Conservation (phyloP, 768 basidiomycete species). For the Lactarius akahatsu region DNA sequence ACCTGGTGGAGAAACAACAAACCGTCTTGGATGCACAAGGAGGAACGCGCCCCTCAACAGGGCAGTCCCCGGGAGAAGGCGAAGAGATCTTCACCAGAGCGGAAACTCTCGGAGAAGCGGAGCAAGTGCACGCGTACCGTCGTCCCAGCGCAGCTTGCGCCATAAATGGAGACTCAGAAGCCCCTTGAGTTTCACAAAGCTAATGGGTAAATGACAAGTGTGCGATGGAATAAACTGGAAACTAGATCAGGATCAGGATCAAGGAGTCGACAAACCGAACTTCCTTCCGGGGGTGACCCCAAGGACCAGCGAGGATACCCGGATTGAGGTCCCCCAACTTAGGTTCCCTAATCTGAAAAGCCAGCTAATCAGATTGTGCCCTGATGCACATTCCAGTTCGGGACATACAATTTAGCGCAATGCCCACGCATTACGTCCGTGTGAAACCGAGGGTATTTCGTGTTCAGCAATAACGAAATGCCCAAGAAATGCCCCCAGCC, state of each 20-base stretch:
- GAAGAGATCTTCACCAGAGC: constrained; percentile 9
- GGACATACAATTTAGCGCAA: neutral
- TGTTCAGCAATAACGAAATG: constrained; percentile 1
- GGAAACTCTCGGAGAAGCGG: constrained; percentile 16
- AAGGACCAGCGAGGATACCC: neutral
- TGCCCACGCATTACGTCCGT: constrained; percentile 16
- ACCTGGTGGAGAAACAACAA: neutral
- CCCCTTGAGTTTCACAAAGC: constrained; percentile 17
- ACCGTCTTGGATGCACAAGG: constrained; percentile 6
- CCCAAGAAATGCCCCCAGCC: neutral
- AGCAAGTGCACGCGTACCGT: neutral
- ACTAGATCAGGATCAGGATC: constrained; percentile 10
- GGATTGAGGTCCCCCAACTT: neutral
- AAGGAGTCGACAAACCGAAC: constrained; percentile 9
- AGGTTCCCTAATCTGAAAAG: constrained; percentile 4
- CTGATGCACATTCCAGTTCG: neutral
- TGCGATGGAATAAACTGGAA: neutral
- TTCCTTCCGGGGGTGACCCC: constrained; percentile 7
- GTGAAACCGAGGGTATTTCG: constrained; percentile 5
- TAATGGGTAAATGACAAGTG: constrained; percentile 14
- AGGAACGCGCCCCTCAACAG: neutral
- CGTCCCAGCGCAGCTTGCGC: constrained; percentile 13
- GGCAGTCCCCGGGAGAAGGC: constrained; percentile 18
- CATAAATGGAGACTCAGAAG: constrained; percentile 2
- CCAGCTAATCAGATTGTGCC: constrained; percentile 6